These are phyloP conservation scores for Vishniacozyma victoriae DNA, from an alignment of 768 basidiomycete species.

Conservation along the genomic window DNA sequence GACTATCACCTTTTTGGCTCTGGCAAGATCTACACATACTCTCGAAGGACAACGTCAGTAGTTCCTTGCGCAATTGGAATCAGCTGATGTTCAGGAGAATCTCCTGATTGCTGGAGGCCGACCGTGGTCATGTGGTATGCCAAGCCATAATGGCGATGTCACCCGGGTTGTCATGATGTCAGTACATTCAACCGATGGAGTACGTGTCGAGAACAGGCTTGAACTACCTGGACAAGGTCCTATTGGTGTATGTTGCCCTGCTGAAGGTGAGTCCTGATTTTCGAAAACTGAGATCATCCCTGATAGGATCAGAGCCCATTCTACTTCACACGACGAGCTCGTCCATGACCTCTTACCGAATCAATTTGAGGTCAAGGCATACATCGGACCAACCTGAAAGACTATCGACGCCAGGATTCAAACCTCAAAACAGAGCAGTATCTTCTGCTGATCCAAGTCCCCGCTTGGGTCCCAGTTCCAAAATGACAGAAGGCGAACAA, in stretches of 20 bases:
- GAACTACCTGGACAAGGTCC: constrained; percentile 35
- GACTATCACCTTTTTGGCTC: constrained; percentile 27
- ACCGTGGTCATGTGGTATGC: constrained; percentile 33
- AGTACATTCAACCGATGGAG: not conserved
- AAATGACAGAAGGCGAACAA: not conserved
- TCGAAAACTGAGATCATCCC: not conserved
- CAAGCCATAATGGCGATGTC: constrained; percentile 36
- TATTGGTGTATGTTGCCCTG: constrained; percentile 8
- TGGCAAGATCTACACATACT: constrained; percentile 20
- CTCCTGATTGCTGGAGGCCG: constrained; percentile 24
- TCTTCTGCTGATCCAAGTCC: constrained; percentile 3
- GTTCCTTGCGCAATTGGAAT: not conserved
- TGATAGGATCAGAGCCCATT: not conserved
- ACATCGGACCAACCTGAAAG: not conserved
- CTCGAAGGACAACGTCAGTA: constrained; percentile 14
- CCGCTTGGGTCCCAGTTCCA: no score
- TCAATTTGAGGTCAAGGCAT: constrained; percentile 13
- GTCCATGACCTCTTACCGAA: constrained; percentile 24
- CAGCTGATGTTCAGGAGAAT: constrained; percentile 1
- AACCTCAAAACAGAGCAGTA: constrained; percentile 8
- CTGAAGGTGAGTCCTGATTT: constrained; percentile 2
- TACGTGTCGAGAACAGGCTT: constrained; percentile 9
- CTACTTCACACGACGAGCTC: constrained; percentile 19
- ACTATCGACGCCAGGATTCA: not conserved
- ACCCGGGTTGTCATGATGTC: constrained; percentile 28